phyloP scores from a whole-genome alignment of 306 rosid species.

The Cucumis sativus region Cucumber_9930_V3 NC_026658.2:18459501-18460000 shows the following conservation, averaged over 20 bases:
- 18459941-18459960: too few relatives aligned
- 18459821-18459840: too few relatives aligned
- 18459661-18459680: conserved; percentile 51
- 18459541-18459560: conserved; percentile 63
- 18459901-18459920: too few relatives aligned
- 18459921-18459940: too few relatives aligned
- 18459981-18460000: too few relatives aligned
- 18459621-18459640: conserved; percentile 9
- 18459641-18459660: conserved; percentile 55
- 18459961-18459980: too few relatives aligned
- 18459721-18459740: conserved; percentile 76
- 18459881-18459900: too few relatives aligned
- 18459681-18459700: conserved; percentile 41
- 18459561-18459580: conserved; percentile 22
- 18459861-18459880: too few relatives aligned
- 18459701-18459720: conserved; percentile 75
- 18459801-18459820: too few relatives aligned
- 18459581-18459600: neutral
- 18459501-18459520: conserved; percentile 54
- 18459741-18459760: conserved; percentile 54
- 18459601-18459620: conserved; percentile 35
- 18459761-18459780: conserved; percentile 5
- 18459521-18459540: conserved; percentile 51
- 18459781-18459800: too few relatives aligned
- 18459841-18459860: too few relatives aligned